Base-by-base conservation (phyloP, 768 basidiomycete species). In the Amanita inopinata region DNA sequence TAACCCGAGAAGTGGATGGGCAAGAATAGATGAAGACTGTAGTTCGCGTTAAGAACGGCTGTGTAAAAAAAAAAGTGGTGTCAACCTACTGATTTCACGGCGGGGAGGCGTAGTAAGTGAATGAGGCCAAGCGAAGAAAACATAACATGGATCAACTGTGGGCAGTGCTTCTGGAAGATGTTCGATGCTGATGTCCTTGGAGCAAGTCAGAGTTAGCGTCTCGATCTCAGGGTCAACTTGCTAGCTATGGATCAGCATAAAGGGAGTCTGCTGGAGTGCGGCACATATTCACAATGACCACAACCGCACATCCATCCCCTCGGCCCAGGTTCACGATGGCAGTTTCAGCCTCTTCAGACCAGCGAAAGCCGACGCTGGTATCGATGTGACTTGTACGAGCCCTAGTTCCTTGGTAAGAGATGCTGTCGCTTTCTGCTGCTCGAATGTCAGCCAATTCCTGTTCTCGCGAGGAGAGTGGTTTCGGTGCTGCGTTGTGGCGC, bases 1-100 rank as follows among this genome's bases (percentile, higher is more conserved):
- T 89, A 62, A 96, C 71, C 1, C 86, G 84, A 4, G 85, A 88
- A 10, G 61, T 54, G 2, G 80, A 72, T 0, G 93, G 93, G 58
- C 93, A 98, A 14, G 84, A 85, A 61, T 97, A 98, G 44, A 96
- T 85, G 61, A 91, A 92, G 38, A 86, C 84, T 90, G 48, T 6
- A 45, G 24, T 30, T 0, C 12, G 23, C 15, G 14, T 36, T 6
- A 38, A 32, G 19, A 22, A 15, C 22, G 27, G n/a, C 27, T 6
- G n/a, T 28, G 12, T 14, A 3, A 24, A 5, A 20, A 45, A 32
- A 11, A 19, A 9, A n/a, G 8, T 12, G 32, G 4, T 7, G 9
- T 19, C 9, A 2, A 54, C 74, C 49, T 43, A 88, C 86, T 64
- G 45, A 87, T 72, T 43, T 83, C 73, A 20, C 79, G 73, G 22